phyloP scores from a whole-genome alignment of 257 asterid genomes.

The Solanum tarapatanum region DNA sequence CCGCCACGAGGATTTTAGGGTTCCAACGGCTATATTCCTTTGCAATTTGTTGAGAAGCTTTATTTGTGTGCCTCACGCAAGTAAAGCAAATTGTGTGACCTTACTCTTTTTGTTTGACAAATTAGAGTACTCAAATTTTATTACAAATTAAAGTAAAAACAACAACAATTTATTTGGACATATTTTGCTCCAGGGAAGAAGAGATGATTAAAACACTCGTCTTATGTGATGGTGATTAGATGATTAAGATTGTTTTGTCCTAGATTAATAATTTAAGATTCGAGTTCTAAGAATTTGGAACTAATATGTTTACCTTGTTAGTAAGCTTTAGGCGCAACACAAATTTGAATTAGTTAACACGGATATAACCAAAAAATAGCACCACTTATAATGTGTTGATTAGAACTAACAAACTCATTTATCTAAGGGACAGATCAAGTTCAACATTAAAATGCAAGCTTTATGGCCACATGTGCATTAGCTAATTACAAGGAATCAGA shows the following conservation, averaged over 20 bases:
- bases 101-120: background rate
- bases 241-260: background rate
- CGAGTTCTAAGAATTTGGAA: background rate
- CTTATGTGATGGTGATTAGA: background rate
- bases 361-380: background rate
- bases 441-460: background rate
- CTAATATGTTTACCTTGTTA: background rate
- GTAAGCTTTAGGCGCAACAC: background rate
- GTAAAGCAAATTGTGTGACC: background rate
- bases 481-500: background rate
- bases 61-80: background rate
- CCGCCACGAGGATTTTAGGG: background rate
- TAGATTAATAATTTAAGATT: background rate
- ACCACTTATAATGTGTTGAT: background rate
- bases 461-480: background rate
- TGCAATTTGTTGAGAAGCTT: background rate
- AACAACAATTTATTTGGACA: background rate
- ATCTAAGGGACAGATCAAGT: background rate
- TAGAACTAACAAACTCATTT: background rate
- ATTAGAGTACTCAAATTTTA: background rate
- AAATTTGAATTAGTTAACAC: background rate
- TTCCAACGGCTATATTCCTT: background rate
- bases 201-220: background rate
- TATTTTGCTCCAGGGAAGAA: background rate
- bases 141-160: background rate